Evolutionary conservation across 495 filamentous ascomycete species (phyloP).

Genomic region (Lasiosphaeria hispida): DNA sequence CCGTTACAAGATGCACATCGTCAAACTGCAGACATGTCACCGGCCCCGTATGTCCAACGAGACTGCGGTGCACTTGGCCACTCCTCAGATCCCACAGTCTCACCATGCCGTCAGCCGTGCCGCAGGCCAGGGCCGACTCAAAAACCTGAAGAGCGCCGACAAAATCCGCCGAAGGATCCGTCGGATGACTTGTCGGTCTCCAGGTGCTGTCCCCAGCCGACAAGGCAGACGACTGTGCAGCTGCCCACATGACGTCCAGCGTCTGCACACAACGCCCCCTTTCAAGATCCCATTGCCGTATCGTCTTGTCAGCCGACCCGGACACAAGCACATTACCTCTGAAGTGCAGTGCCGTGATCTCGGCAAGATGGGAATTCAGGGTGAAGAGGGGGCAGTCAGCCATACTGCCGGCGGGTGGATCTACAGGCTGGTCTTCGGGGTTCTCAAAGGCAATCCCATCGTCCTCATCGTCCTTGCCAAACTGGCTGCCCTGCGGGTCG

Average conservation of each 20-base stretch:
- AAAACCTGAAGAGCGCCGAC: conserved; percentile 95
- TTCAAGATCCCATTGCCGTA: conserved; percentile 95
- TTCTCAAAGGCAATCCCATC: conserved; percentile 60
- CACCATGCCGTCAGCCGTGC: conserved; percentile 97
- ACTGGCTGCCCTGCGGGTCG: conserved; percentile 59
- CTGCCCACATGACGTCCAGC: conserved; percentile 97
- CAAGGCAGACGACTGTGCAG: conserved; percentile 80
- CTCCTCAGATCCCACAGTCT: conserved; percentile 94
- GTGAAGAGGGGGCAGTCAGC: conserved; percentile 84
- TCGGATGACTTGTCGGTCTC: conserved; percentile 54
- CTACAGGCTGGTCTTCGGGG: conserved; percentile 57
- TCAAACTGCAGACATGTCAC: conserved; percentile 97
- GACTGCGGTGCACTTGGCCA: conserved; percentile 91
- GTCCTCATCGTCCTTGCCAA: conserved; percentile 63
- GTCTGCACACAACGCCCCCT: conserved; percentile 97
- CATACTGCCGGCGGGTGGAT: conserved; percentile 69
- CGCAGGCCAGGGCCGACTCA: conserved; percentile 94
- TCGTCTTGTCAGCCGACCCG: conserved; percentile 93
- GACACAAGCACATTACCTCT: conserved; percentile 85
- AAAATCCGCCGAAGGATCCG: conserved; percentile 73
- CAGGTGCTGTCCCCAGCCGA: conserved; percentile 54
- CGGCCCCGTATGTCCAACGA: conserved; percentile 94
- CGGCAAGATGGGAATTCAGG: conserved; percentile 85
- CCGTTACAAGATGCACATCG: conserved; percentile 91
- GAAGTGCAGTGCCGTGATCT: conserved; percentile 93